phyloP scores from a whole-genome alignment of 1,284 basidiomycete genomes.

The Dichomitus squalens region DNA sequence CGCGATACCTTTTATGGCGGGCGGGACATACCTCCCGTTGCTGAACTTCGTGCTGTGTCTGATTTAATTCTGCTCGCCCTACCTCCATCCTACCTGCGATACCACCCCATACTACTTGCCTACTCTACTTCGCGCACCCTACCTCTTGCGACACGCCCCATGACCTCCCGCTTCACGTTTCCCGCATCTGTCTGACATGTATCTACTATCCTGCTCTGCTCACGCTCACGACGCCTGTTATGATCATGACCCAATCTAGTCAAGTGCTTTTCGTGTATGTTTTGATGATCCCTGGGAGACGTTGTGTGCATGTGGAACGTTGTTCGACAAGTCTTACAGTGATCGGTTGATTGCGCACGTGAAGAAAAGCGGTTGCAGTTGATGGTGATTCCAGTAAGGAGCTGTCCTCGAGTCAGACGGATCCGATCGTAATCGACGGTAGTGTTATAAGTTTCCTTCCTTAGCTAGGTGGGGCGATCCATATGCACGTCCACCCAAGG shows the following conservation, averaged over 20 bases:
- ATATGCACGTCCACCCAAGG: too few relatives aligned
- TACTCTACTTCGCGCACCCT: constrained; percentile 3
- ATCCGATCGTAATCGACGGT: too few relatives aligned
- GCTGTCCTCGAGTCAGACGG: too few relatives aligned
- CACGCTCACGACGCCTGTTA: constrained; percentile 23
- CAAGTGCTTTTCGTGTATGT: background rate
- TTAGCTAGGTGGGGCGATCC: too few relatives aligned
- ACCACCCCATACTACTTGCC: background rate
- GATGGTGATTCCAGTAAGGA: too few relatives aligned
- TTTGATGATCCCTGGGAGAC: background rate
- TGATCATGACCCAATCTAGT: constrained; percentile 18
- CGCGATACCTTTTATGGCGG: constrained; percentile 3
- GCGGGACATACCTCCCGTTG: constrained; percentile 7
- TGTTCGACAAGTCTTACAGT: too few relatives aligned
- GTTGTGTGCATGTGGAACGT: background rate
- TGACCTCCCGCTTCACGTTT: background rate
- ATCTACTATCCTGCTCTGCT: constrained; percentile 15
- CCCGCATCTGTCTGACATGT: constrained; percentile 1
- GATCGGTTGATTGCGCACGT: too few relatives aligned
- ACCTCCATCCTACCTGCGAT: constrained; percentile 1
- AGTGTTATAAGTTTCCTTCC: too few relatives aligned
- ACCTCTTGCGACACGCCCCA: background rate
- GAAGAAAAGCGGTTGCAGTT: too few relatives aligned
- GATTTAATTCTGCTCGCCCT: background rate
- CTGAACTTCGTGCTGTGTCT: background rate